phyloP scores from a whole-genome alignment of 768 basidiomycete genomes.

The Termitomyces sp. region DNA sequence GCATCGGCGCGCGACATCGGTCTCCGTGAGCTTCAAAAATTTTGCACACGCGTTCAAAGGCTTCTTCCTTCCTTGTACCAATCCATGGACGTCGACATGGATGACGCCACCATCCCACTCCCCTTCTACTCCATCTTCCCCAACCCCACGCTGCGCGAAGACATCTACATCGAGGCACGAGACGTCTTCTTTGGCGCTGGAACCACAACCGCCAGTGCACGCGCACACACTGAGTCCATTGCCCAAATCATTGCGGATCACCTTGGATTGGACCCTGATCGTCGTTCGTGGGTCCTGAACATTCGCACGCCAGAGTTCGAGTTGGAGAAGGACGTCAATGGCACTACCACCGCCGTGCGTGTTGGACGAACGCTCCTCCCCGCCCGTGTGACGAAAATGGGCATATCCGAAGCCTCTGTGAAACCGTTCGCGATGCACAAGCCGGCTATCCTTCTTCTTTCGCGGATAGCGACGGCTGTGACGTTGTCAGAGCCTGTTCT shows the following conservation, averaged over 20 bases:
- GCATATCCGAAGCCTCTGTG: constrained; percentile 26
- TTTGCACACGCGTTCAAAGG: constrained; percentile 68
- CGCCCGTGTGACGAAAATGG: constrained; percentile 37
- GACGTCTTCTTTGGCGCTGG: constrained; percentile 90
- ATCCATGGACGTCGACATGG: constrained; percentile 37
- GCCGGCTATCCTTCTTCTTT: constrained; percentile 76
- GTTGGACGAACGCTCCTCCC: constrained; percentile 62
- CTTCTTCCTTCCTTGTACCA: constrained; percentile 50
- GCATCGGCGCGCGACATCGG: constrained; percentile 62
- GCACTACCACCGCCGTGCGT: constrained; percentile 49
- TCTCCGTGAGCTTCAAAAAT: constrained; percentile 78
- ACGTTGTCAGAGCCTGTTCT: constrained; percentile 79
- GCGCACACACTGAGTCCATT: constrained; percentile 45
- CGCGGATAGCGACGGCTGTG: constrained; percentile 73
- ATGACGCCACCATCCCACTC: constrained; percentile 13
- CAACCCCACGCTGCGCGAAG: constrained; percentile 78
- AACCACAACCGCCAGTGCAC: constrained; percentile 47
- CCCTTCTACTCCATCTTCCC: constrained; percentile 50
- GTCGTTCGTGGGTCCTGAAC: constrained; percentile 66
- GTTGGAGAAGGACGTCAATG: constrained; percentile 65
- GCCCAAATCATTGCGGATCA: constrained; percentile 53
- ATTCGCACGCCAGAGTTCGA: constrained; percentile 65
- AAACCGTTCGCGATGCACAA: constrained; percentile 88
- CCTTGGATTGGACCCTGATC: constrained; percentile 66
- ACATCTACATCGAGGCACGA: constrained; percentile 81